phyloP scores from a whole-genome alignment of 192 early-diverging fungal genomes.

The Coemansia sp. region DNA sequence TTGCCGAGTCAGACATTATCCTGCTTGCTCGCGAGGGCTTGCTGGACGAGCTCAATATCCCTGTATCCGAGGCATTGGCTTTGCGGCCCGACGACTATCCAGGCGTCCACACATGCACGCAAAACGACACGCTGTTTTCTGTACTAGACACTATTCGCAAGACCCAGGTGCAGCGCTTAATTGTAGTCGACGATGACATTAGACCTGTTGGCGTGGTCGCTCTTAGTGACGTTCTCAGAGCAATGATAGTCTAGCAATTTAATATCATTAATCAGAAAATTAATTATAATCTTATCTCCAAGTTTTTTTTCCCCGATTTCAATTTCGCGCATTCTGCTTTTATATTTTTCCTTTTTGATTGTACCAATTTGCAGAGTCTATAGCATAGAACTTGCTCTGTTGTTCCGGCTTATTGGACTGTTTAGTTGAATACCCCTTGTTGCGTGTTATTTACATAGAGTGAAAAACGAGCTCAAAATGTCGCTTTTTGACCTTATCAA shows the following conservation, averaged over 20 bases:
- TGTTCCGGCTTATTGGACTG: too few species aligned
- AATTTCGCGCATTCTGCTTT: slow-evolving; percentile 2
- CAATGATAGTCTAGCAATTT: slow-evolving; percentile 36
- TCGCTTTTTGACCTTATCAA: slow-evolving; percentile 50
- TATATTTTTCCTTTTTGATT: background rate
- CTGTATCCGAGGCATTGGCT: slow-evolving; percentile 80
- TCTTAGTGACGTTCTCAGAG: slow-evolving; percentile 76
- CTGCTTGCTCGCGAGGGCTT: slow-evolving; percentile 60
- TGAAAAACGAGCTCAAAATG: slow-evolving; percentile 18
- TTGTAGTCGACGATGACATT: slow-evolving; percentile 83
- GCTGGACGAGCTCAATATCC: slow-evolving; percentile 73
- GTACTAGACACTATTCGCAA: slow-evolving; percentile 87
- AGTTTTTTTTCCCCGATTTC: too few species aligned
- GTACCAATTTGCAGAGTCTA: too few species aligned
- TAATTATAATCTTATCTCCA: background rate
- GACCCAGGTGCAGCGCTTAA: slow-evolving; percentile 82
- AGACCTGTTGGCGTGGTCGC: slow-evolving; percentile 80
- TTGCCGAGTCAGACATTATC: slow-evolving; percentile 95
- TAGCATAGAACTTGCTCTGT: too few species aligned
- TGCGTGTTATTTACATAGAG: slow-evolving; percentile 1
- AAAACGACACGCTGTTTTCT: slow-evolving; percentile 81
- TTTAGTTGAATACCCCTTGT: too few species aligned
- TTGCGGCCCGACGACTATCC: slow-evolving; percentile 86
- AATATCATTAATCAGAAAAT: background rate
- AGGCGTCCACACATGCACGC: slow-evolving; percentile 89